Base-by-base conservation (phyloP, 129 eudicot genomes). In the Pittosporum tobira region DNA sequence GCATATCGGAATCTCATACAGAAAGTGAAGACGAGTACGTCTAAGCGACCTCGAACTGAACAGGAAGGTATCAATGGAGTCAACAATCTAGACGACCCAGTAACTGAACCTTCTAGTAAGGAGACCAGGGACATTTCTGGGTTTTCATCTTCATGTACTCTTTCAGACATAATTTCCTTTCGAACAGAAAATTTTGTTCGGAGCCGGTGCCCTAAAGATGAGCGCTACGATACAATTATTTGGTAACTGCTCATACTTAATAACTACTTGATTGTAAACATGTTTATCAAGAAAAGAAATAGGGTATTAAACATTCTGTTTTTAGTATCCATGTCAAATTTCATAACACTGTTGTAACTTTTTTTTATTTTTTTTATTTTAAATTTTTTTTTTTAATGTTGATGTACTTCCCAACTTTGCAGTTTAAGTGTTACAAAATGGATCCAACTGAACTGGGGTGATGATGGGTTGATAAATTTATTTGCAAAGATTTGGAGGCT, bases 381-480 rank as follows among this genome's bases (percentile, higher is more conserved):
- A 54, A 9, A n/a, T n/a, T n/a, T n/a, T n/a, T n/a, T n/a, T n/a
- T n/a, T n/a, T n/a, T 65, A n/a, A 64, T 43, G 5, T 52, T 25
- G 30, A 22, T 61, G 48, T 69, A 62, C 46, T 59, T 53, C 44
- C n/a, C 13, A 29, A 27, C 49, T 51, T 11, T 73, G 77, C 94
- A 91, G 99, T 54, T 77, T 91, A 67, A 91, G 94, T 52, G 94
- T 91, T 59, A 66, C 96, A 63, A 87, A 87, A 68, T 91, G 96
- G 96, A 61, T 91, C 23, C 99, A 91, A 49, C 68, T 91, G 81
- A 91, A 91, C 57, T 87, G 99, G 96, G 99, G 99, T 16, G 99
- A 91, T 44, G 94, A n/a, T n/a, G n/a, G n/a, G n/a, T n/a, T n/a
- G n/a, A 76, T 87, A 48, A 81, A 77, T 59, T 63, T 91, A 29